These are phyloP conservation scores for Apiotrichum veenhuisii DNA, from an alignment of 1,284 basidiomycete genomes.

Conservation along the genomic window DNA sequence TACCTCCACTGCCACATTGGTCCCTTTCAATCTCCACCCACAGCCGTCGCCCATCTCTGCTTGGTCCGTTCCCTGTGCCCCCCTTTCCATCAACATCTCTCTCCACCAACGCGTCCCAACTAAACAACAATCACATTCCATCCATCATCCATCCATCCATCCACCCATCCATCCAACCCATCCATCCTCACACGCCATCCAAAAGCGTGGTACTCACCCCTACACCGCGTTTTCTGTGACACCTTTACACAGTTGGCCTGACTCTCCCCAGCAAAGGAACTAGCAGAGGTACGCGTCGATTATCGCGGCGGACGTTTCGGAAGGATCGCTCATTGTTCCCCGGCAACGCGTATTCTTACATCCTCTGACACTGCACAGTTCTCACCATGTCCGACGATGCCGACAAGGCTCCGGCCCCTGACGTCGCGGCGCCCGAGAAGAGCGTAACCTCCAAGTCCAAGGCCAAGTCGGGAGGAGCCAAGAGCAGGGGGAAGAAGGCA, in stretches of 20 bases:
- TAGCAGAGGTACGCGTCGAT: neutral
- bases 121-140: neutral
- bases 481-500: slow-evolving; percentile 16
- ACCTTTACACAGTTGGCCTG: neutral
- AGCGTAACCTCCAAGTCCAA: slow-evolving; percentile 42
- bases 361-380: neutral
- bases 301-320: too few species aligned
- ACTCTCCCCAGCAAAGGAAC: neutral
- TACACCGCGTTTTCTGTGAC: neutral
- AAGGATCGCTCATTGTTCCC: too few species aligned
- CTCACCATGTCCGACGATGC: slow-evolving; percentile 19
- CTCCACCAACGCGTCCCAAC: neutral
- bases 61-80: neutral
- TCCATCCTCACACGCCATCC: neutral
- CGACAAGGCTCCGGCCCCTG: slow-evolving; percentile 14
- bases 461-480: slow-evolving; percentile 15
- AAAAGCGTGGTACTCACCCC: neutral
- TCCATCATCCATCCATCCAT: neutral
- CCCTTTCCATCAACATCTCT: neutral
- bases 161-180: neutral
- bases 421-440: slow-evolving; percentile 29
- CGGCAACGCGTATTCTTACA: neutral
- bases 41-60: neutral
- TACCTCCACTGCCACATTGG: neutral
- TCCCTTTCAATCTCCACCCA: neutral